These are phyloP conservation scores for Nitzschia palea DNA, from an alignment of 108 stramenopile species.

Conservation along the genomic window DNA sequence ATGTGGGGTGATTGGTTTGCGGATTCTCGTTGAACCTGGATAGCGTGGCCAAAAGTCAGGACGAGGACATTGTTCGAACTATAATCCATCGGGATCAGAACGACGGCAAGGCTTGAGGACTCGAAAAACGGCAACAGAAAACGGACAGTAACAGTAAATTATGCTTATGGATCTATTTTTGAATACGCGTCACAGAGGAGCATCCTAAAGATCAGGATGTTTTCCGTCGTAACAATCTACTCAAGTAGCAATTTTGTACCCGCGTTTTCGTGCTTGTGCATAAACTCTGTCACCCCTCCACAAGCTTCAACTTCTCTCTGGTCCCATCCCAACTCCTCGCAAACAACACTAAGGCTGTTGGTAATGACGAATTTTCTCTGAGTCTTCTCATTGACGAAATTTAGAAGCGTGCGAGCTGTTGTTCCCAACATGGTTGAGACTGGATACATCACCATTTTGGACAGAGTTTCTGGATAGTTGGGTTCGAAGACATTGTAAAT, in stretches of 20 bases:
- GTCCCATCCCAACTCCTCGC: slow-evolving; percentile 78
- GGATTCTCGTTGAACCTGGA: no score
- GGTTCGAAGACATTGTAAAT: slow-evolving; percentile 78
- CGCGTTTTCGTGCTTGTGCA: slow-evolving; percentile 71
- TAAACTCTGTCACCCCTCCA: slow-evolving; percentile 72
- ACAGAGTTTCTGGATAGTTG: slow-evolving; percentile 77
- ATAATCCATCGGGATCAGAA: no score
- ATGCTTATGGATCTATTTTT: no score
- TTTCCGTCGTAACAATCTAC: slow-evolving; percentile 11
- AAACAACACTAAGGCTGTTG: slow-evolving; percentile 67
- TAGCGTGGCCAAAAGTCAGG: no score
- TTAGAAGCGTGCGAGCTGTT: slow-evolving; percentile 59
- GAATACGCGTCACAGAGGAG: no score
- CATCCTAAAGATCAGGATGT: no score
- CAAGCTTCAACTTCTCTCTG: slow-evolving; percentile 62
- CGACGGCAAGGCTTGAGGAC: no score
- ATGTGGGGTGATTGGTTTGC: no score
- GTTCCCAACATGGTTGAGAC: slow-evolving; percentile 58
- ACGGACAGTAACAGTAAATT: no score
- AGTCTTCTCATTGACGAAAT: slow-evolving; percentile 84
- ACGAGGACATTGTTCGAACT: no score
- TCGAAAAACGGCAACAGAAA: no score
- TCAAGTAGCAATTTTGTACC: slow-evolving; percentile 67
- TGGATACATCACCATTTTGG: slow-evolving; percentile 83
- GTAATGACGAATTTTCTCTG: slow-evolving; percentile 81